Evolutionary conservation across 202 grass and related monocot species (phyloP).

Genomic region (Carex arenaria): DNA sequence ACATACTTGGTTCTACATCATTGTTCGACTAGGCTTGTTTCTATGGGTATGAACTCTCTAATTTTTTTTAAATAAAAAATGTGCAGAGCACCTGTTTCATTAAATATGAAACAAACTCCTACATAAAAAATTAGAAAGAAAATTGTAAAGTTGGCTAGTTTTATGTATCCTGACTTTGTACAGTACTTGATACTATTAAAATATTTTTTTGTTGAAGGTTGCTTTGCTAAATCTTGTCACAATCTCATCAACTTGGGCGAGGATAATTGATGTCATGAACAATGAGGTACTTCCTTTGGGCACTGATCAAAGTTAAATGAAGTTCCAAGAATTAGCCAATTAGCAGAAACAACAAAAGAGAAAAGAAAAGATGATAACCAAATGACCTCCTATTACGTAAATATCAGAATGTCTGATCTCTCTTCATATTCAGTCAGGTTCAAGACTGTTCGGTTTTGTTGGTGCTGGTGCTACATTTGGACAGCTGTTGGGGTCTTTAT

Average conservation of each 20-base stretch:
- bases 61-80: no score
- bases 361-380: neutral
- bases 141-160: neutral
- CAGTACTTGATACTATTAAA: neutral
- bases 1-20: slow-evolving; percentile 78
- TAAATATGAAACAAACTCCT: no score
- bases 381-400: neutral
- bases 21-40: slow-evolving; percentile 73
- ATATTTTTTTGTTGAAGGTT: slow-evolving; percentile 50
- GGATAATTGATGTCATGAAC: slow-evolving; percentile 94
- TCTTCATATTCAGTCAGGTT: slow-evolving; percentile 88
- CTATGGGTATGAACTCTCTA: slow-evolving; percentile 58
- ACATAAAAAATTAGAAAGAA: no score
- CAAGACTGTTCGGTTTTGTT: slow-evolving; percentile 92
- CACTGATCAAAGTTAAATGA: neutral
- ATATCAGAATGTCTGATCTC: slow-evolving; percentile 35
- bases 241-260: slow-evolving; percentile 95
- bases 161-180: slow-evolving; percentile 1
- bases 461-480: slow-evolving; percentile 93
- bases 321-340: neutral
- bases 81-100: no score
- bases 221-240: slow-evolving; percentile 93
- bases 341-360: neutral
- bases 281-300: slow-evolving; percentile 57
- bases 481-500: slow-evolving; percentile 83